These are phyloP conservation scores for Gaeumannomyces tritici DNA, from an alignment of 2,329 filamentous ascomycete species.

Conservation along the genomic window DNA sequence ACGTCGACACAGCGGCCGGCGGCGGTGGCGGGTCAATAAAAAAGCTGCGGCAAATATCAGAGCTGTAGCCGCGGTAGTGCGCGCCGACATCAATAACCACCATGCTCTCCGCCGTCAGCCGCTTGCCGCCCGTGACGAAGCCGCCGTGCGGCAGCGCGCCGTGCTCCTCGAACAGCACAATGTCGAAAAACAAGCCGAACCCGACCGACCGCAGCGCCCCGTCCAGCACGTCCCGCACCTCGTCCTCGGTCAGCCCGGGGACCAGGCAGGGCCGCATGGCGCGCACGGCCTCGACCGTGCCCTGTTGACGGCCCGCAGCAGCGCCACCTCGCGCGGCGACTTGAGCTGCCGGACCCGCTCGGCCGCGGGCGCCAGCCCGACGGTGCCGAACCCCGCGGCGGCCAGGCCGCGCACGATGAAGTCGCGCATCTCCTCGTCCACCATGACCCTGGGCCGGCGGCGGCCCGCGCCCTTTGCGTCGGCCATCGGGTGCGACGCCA, in stretches of 20 bases:
- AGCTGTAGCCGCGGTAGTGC: slow-evolving; percentile 54
- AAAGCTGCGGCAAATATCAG: slow-evolving; percentile 55
- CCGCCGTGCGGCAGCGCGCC: slow-evolving; percentile 45
- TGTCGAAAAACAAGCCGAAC: slow-evolving; percentile 52
- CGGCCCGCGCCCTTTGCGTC: slow-evolving; percentile 8
- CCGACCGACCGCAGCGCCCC: slow-evolving; percentile 42
- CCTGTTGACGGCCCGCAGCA: slow-evolving; percentile 53
- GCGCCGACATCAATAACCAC: slow-evolving; percentile 54
- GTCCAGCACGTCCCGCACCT: slow-evolving; percentile 47
- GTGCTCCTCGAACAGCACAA: slow-evolving; percentile 51
- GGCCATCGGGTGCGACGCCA: slow-evolving; percentile 29
- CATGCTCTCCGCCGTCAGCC: slow-evolving; percentile 43
- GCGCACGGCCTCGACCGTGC: slow-evolving; percentile 50
- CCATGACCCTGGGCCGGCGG: slow-evolving; percentile 37
- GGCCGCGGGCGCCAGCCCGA: slow-evolving; percentile 42
- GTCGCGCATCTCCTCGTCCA: slow-evolving; percentile 56
- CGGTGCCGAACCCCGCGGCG: slow-evolving; percentile 42
- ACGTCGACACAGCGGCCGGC: not conserved
- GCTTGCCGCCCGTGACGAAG: slow-evolving; percentile 38
- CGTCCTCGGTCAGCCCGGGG: slow-evolving; percentile 44
- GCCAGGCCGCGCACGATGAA: slow-evolving; percentile 50
- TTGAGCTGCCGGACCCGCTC: slow-evolving; percentile 52
- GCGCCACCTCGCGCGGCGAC: slow-evolving; percentile 42
- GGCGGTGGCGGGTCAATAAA: slow-evolving; percentile 30
- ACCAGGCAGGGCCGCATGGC: slow-evolving; percentile 47